phyloP scores from a whole-genome alignment of 192 early-diverging fungal species.

The Chytriomyces hyalinus region DNA sequence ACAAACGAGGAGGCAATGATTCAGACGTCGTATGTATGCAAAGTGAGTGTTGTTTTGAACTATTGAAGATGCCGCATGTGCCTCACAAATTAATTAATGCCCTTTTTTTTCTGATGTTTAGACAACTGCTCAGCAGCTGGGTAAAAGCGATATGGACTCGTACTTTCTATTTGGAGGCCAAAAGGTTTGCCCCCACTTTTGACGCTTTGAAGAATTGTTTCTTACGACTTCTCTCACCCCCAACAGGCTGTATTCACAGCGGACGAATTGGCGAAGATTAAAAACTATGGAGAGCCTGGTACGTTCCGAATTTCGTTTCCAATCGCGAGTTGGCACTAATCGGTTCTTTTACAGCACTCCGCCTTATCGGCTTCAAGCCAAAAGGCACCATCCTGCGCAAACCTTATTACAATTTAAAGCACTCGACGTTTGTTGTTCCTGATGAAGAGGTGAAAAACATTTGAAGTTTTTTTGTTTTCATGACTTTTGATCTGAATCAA shows the following conservation, averaged over 20 bases:
- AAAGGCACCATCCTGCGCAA: constrained; percentile 50
- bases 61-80: neutral
- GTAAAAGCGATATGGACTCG: constrained; percentile 65
- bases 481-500: neutral
- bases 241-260: constrained; percentile 71
- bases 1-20: constrained; percentile 61
- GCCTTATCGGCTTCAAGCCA: constrained; percentile 76
- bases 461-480: neutral
- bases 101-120: constrained; percentile 16
- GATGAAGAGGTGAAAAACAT: constrained; percentile 65
- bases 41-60: constrained; percentile 43
- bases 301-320: constrained; percentile 16
- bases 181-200: constrained; percentile 46
- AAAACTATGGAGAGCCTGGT: constrained; percentile 68
- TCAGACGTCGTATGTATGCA: constrained; percentile 66
- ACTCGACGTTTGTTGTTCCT: constrained; percentile 74
- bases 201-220: neutral
- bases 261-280: constrained; percentile 68
- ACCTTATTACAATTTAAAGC: constrained; percentile 62
- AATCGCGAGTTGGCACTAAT: neutral
- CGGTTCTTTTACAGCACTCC: constrained; percentile 53
- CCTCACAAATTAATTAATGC: constrained; percentile 2
- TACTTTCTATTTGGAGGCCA: constrained; percentile 72
- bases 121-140: constrained; percentile 38
- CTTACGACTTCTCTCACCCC: neutral